phyloP scores from a whole-genome alignment of 257 asterid species.

The Datura wrightii region DNA sequence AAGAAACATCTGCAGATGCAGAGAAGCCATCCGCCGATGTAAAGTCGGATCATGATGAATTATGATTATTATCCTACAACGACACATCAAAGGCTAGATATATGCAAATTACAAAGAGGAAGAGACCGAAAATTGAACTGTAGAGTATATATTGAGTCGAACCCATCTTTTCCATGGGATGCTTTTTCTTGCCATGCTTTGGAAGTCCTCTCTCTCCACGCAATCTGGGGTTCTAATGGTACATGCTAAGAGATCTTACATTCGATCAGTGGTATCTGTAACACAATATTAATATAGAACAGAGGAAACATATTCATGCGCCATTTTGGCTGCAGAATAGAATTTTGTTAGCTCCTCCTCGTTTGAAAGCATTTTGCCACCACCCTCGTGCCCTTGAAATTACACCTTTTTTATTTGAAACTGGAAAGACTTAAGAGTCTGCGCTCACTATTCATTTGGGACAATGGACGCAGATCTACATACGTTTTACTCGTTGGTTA shows the following conservation, averaged over 20 bases:
- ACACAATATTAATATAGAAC: conserved; percentile 33
- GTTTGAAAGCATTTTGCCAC: background rate
- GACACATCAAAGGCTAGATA: conserved; percentile 29
- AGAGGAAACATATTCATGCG: conserved; percentile 36
- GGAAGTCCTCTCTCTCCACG: conserved; percentile 19
- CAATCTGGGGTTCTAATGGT: conserved; percentile 1
- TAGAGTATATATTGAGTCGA: conserved; percentile 40
- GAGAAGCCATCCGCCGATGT: conserved; percentile 41
- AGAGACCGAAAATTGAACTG: conserved; percentile 32
- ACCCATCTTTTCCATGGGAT: conserved; percentile 53
- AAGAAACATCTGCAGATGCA: conserved; percentile 48
- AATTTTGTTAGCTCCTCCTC: conserved; percentile 41
- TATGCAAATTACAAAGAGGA: conserved; percentile 35
- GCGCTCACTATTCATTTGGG: background rate
- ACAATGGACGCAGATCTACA: background rate
- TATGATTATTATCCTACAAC: conserved; percentile 48
- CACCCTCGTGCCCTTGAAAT: background rate
- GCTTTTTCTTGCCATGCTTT: conserved; percentile 37
- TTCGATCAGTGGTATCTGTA: conserved; percentile 43
- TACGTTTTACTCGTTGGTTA: background rate
- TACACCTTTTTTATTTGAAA: background rate
- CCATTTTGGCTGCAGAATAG: conserved; percentile 44
- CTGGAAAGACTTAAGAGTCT: background rate
- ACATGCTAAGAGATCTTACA: conserved; percentile 36
- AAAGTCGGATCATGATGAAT: conserved; percentile 71